phyloP scores from a whole-genome alignment of 345 rosid species.

The Gossypium stocksii region DNA sequence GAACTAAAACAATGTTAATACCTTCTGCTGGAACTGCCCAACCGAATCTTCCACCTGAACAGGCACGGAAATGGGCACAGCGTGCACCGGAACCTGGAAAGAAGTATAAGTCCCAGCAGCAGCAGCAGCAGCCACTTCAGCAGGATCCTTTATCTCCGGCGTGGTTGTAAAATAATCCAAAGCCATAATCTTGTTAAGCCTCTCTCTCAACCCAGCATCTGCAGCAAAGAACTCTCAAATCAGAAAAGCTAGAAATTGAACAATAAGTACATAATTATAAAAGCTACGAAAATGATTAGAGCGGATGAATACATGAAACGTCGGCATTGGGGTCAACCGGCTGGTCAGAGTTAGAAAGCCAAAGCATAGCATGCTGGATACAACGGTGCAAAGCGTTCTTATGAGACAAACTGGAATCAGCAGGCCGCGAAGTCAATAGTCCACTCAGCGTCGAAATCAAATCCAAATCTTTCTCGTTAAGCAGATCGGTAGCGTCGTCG shows the following conservation, averaged over 20 bases:
- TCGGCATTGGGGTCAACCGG: slow-evolving; percentile 49
- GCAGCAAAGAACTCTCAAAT: slow-evolving; percentile 13
- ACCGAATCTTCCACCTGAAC: slow-evolving; percentile 38
- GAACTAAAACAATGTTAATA: slow-evolving; percentile 18
- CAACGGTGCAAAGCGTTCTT: slow-evolving; percentile 73
- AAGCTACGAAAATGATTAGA: background rate
- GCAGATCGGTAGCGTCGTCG: slow-evolving; percentile 84
- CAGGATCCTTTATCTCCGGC: slow-evolving; percentile 84
- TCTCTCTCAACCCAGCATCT: slow-evolving; percentile 78
- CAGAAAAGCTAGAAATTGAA: background rate
- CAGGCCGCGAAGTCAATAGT: slow-evolving; percentile 66
- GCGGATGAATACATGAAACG: slow-evolving; percentile 61
- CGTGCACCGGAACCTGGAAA: slow-evolving; percentile 53
- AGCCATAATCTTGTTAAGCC: slow-evolving; percentile 71
- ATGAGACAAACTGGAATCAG: slow-evolving; percentile 68
- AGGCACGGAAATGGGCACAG: slow-evolving; percentile 29
- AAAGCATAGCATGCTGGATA: slow-evolving; percentile 63
- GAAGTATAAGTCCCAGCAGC: slow-evolving; percentile 56
- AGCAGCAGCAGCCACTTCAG: slow-evolving; percentile 74
- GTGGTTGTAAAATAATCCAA: slow-evolving; percentile 75
- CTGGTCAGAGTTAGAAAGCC: slow-evolving; percentile 69
- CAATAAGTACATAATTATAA: background rate
- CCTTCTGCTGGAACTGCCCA: slow-evolving; percentile 45
- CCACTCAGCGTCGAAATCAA: slow-evolving; percentile 60
- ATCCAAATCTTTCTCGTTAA: slow-evolving; percentile 81